Percentiles rank a stretch among this genome's conserved stretches.
Evolutionary conservation across 106 monocot species (phyloP).

Genomic region (Apostasia ramifera): DNA sequence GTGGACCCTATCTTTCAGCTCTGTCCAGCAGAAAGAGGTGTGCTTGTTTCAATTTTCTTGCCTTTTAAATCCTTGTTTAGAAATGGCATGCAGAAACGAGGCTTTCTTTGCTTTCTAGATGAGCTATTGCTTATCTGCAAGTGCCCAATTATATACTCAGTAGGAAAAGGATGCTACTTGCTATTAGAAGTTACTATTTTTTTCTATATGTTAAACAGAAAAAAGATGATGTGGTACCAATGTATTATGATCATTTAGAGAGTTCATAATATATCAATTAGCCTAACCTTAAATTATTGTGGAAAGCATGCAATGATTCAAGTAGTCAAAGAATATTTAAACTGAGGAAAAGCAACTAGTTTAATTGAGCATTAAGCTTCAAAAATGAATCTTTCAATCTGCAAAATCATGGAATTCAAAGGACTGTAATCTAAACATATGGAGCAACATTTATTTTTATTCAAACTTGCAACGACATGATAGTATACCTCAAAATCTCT

Average conservation of each 20-base stretch:
- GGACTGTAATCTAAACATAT: too few relatives aligned
- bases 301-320: conserved; percentile 3
- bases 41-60: conserved; percentile 16
- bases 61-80: neutral
- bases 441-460: too few relatives aligned
- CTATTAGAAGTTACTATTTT: neutral
- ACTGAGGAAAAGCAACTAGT: too few relatives aligned
- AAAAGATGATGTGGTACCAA: neutral
- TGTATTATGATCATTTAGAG: neutral
- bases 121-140: conserved; percentile 29
- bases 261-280: neutral
- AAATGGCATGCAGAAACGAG: conserved; percentile 3
- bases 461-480: too few relatives aligned
- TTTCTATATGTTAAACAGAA: neutral
- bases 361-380: too few relatives aligned
- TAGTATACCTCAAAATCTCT: too few relatives aligned
- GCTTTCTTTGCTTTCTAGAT: conserved; percentile 37
- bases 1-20: conserved; percentile 16
- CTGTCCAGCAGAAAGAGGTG: conserved; percentile 11
- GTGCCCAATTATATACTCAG: neutral
- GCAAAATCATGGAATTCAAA: too few relatives aligned
- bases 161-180: neutral
- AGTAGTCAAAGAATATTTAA: neutral
- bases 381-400: too few relatives aligned
- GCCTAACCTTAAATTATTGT: neutral